Evolutionary conservation across 768 basidiomycete species (phyloP).

Genomic region (Tulasnella calospora): DNA sequence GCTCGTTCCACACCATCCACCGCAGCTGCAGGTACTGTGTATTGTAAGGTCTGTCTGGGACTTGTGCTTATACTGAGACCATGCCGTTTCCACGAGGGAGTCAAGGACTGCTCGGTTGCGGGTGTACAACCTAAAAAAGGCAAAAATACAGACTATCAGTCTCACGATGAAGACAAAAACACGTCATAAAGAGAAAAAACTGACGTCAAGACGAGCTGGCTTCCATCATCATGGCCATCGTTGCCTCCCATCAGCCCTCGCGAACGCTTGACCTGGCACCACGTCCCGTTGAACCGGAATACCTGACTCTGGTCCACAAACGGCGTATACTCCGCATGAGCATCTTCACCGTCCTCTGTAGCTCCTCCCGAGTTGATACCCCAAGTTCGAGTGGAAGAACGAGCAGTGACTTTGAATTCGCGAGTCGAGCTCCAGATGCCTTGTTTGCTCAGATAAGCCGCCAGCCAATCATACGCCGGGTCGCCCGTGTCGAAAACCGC

Average conservation of each 20-base stretch:
- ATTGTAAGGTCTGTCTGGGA: slow-evolving; percentile 40
- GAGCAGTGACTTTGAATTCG: slow-evolving; percentile 43
- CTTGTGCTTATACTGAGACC: slow-evolving; percentile 39
- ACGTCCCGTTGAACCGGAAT: slow-evolving; percentile 18
- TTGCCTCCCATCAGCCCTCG: slow-evolving; percentile 17
- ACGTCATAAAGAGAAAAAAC: neutral
- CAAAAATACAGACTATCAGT: neutral
- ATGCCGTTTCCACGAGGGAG: slow-evolving; percentile 44
- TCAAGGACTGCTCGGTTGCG: slow-evolving; percentile 43
- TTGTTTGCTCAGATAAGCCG: slow-evolving; percentile 44
- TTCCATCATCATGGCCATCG: slow-evolving; percentile 19
- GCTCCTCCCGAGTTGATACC: slow-evolving; percentile 33
- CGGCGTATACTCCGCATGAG: slow-evolving; percentile 14
- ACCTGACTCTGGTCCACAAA: slow-evolving; percentile 17
- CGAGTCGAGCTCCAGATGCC: slow-evolving; percentile 43
- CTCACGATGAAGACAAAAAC: neutral
- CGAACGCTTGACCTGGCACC: slow-evolving; percentile 33
- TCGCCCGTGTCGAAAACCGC: slow-evolving; percentile 48
- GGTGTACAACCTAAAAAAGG: slow-evolving; percentile 41
- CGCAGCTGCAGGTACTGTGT: slow-evolving; percentile 5
- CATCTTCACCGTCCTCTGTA: slow-evolving; percentile 14
- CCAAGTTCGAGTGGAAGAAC: slow-evolving; percentile 43
- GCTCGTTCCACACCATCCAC: slow-evolving; percentile 39
- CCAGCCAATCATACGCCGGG: slow-evolving; percentile 49
- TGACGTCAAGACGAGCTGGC: slow-evolving; percentile 26